Percentiles rank a stretch among this genome's conserved stretches.
Conservation (phyloP, 441 rosid genomes). For the Syzygium syzygioides region DNA sequence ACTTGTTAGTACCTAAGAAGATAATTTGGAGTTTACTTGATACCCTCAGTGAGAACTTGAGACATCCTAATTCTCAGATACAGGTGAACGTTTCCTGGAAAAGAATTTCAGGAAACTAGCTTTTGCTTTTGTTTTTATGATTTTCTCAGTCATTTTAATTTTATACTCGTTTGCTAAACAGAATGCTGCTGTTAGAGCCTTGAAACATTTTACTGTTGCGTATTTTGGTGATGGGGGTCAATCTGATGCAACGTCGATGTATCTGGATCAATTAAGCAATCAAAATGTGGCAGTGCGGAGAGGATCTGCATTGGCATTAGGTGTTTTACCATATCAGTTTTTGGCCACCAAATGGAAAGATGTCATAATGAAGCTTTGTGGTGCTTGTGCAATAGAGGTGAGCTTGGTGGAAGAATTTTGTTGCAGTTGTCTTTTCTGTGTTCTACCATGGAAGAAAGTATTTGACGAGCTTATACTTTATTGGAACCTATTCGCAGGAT, state of each 20-base stretch:
- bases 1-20: slow-evolving; percentile 58
- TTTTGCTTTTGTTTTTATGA: slow-evolving; percentile 6
- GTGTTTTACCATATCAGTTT: slow-evolving; percentile 70
- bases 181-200: slow-evolving; percentile 78
- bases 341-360: slow-evolving; percentile 62
- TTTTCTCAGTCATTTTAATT: slow-evolving; percentile 10
- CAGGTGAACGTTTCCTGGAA: slow-evolving; percentile 50
- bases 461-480: slow-evolving; percentile 11
- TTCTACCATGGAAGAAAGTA: slow-evolving; percentile 3
- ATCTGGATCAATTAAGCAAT: slow-evolving; percentile 62
- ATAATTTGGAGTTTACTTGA: slow-evolving; percentile 56
- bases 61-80: slow-evolving; percentile 93
- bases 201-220: slow-evolving; percentile 58
- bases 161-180: slow-evolving; percentile 16
- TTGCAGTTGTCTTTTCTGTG: background rate
- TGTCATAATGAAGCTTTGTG: slow-evolving; percentile 66
- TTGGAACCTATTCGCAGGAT: slow-evolving; percentile 39
- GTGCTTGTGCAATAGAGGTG: slow-evolving; percentile 79
- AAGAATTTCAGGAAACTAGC: background rate
- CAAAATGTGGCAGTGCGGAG: slow-evolving; percentile 86
- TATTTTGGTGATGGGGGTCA: slow-evolving; percentile 39
- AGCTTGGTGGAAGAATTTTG: slow-evolving; percentile 5
- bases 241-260: slow-evolving; percentile 42
- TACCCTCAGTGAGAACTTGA: slow-evolving; percentile 77
- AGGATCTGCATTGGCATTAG: slow-evolving; percentile 87